These are phyloP conservation scores for Aspergillus candidus DNA, from an alignment of 2,329 filamentous ascomycete species.

Conservation along the genomic window DNA sequence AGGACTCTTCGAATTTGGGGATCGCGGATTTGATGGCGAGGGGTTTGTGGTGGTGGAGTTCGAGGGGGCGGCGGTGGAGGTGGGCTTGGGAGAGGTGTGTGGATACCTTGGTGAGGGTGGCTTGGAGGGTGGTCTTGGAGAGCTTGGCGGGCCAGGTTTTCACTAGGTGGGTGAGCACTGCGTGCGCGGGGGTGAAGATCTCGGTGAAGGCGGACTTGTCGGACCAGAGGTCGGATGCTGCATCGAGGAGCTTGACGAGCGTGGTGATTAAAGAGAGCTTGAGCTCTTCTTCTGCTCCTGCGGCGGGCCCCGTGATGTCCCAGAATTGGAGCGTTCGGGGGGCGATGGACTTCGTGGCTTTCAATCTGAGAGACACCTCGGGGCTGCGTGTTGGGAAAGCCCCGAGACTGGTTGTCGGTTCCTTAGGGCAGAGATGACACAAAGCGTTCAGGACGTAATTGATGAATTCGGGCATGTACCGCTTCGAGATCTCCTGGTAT, in stretches of 20 bases:
- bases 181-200: conserved; percentile 62
- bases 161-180: conserved; percentile 57
- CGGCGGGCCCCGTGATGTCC: conserved; percentile 43
- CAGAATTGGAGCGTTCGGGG: conserved; percentile 53
- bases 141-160: conserved; percentile 49
- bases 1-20: conserved; percentile 93
- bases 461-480: conserved; percentile 83
- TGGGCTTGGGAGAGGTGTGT: conserved; percentile 52
- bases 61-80: conserved; percentile 67
- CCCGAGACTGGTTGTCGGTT: conserved; percentile 44
- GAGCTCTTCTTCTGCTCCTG: conserved; percentile 32
- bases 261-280: conserved; percentile 59
- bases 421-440: conserved; percentile 56
- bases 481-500: conserved; percentile 76
- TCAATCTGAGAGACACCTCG: conserved; percentile 47
- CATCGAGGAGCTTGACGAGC: conserved; percentile 59
- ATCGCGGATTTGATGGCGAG: conserved; percentile 81
- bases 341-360: conserved; percentile 23
- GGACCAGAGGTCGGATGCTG: conserved; percentile 67
- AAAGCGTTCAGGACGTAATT: conserved; percentile 75
- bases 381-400: conserved; percentile 59
- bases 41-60: conserved; percentile 82
- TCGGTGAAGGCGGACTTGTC: conserved; percentile 69
- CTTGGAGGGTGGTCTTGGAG: conserved; percentile 34
- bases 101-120: conserved; percentile 32